These are phyloP conservation scores for Aspergillus conjunctus DNA, from an alignment of 495 filamentous ascomycete genomes.

Conservation along the genomic window DNA sequence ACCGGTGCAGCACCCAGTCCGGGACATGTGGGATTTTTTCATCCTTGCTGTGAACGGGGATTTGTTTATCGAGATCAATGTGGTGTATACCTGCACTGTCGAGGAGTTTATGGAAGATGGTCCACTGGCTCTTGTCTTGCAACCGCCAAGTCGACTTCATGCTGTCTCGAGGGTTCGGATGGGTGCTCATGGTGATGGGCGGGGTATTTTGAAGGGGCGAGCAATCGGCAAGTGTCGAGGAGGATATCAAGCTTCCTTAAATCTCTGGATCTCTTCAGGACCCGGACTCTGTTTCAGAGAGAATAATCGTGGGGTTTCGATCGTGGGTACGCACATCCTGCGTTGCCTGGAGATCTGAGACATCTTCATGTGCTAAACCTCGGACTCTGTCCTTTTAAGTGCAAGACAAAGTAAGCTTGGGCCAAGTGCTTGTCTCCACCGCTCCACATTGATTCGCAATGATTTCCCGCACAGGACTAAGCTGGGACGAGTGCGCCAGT, in stretches of 20 bases:
- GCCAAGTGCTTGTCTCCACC: too few species aligned
- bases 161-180: conserved; percentile 31
- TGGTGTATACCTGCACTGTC: conserved; percentile 29
- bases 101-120: conserved; percentile 25
- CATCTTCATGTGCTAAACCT: neutral
- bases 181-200: conserved; percentile 8
- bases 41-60: conserved; percentile 31
- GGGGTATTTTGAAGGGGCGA: neutral
- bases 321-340: neutral
- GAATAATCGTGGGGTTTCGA: neutral
- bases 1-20: conserved; percentile 27
- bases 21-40: conserved; percentile 34
- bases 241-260: neutral
- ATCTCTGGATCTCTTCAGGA: neutral
- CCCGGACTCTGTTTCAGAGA: neutral
- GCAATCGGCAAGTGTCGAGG: neutral
- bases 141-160: conserved; percentile 42
- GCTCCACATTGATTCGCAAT: too few species aligned
- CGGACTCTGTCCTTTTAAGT: neutral
- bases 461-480: too few species aligned
- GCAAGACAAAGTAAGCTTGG: too few species aligned
- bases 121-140: conserved; percentile 30
- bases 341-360: neutral
- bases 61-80: conserved; percentile 24
- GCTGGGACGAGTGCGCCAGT: too few species aligned